Evolutionary conservation across 805 yeast genomes (phyloP), one percentile per base, ranked within the genome.

Genomic region (Candida ortonii): DNA sequence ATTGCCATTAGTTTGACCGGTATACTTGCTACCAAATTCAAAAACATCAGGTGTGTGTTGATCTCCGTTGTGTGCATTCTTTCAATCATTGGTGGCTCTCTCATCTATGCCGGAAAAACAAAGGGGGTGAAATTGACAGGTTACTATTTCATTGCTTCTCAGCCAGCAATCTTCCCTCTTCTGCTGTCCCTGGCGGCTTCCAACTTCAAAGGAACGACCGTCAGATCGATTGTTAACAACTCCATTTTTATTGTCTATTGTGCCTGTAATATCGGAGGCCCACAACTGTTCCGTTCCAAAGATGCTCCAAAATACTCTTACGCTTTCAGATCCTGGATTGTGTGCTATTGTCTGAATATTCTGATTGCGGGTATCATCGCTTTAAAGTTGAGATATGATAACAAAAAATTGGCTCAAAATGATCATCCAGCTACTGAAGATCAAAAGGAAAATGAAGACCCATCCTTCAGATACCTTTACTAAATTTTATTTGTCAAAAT

Each of bases 241-340:
- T 55, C 74, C 22, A 68, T 71, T 25, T 66, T 81, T 59, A 65
- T 80, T 34, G 75, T 74, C 8, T 82, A 78, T 54, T 76, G 84
- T 30, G 71, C 76, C 20, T 83, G 85, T 12, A 76, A 78, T 52
- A 62, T 82, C 30, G 73, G 76, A 31, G 88, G 88, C 5, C 86
- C 89, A 4, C 86, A 80, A 53, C 67, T 84, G 13, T 83, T 82
- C 63, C 67, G 65, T 39, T 57, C 69, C 1, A 50, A 60, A 8
- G 76, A 79, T 34, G 76, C 74, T 15, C 87, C 87, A 12, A 53
- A 56, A 15, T 83, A 80, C 52, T 57, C 55, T 7, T 71, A 74
- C 23, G 84, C 81, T 4, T 76, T 75, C 47, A 62, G 70, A 25
- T 66, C 78, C 1, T 67, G 77, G 59, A 68, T 78, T 39, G 71